phyloP scores from a whole-genome alignment of 202 grass and related monocot genomes.

The Alloteropsis angusta region DNA sequence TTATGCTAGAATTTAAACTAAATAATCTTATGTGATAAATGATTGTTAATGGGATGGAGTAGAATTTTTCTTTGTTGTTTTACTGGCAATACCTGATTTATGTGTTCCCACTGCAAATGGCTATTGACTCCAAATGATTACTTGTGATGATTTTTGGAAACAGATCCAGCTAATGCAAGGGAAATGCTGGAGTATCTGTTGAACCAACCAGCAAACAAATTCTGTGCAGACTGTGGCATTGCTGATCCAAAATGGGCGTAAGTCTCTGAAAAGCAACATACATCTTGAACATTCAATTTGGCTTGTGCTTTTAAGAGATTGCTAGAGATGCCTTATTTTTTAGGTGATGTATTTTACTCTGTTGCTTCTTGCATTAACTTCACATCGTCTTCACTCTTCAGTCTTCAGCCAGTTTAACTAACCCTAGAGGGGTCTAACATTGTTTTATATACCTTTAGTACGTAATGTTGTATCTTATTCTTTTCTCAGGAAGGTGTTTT shows the following conservation, averaged over 20 bases:
- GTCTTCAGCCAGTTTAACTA: neutral
- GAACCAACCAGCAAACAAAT: slow-evolving; percentile 62
- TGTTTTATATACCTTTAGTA: neutral
- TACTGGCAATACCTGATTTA: neutral
- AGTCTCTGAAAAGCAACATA: slow-evolving; percentile 17
- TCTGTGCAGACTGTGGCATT: slow-evolving; percentile 73
- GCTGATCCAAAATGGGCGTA: slow-evolving; percentile 97
- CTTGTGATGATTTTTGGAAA: neutral
- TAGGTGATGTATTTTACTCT: neutral
- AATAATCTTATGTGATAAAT: neutral
- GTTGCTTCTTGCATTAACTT: neutral
- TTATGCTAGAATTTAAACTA: neutral
- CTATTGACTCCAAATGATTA: neutral
- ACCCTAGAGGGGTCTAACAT: neutral
- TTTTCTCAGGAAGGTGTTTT: neutral
- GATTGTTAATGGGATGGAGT: neutral
- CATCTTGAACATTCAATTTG: neutral
- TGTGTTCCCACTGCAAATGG: neutral
- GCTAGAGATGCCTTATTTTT: neutral
- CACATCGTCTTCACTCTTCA: neutral
- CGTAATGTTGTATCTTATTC: neutral
- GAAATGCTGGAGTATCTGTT: slow-evolving; percentile 63
- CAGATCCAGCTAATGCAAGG: slow-evolving; percentile 26
- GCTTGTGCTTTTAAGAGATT: neutral
- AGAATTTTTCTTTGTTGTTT: neutral